Evolutionary conservation across 2,329 filamentous ascomycete species (phyloP).

Genomic region (Didymosphaeria variabile): DNA sequence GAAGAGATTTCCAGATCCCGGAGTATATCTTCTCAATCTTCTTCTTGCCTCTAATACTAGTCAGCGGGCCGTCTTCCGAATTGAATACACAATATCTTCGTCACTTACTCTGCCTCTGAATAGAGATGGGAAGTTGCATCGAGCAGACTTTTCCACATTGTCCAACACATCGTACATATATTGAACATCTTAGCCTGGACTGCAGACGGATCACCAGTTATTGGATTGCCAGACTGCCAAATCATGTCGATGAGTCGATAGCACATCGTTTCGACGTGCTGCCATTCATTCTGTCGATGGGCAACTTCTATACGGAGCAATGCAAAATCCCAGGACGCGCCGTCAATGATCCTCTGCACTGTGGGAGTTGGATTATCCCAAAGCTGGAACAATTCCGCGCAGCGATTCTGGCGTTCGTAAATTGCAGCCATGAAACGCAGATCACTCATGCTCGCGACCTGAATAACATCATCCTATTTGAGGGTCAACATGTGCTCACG

Average conservation of each 20-base stretch:
- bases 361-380: conserved; percentile 31
- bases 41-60: conserved; percentile 1
- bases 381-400: conserved; percentile 35
- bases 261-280: conserved; percentile 29
- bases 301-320: conserved; percentile 28
- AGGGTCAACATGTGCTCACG: conserved; percentile 19
- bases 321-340: conserved; percentile 34
- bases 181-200: conserved; percentile 19
- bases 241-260: conserved; percentile 24
- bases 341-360: conserved; percentile 30
- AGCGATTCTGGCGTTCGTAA: conserved; percentile 35
- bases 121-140: conserved; percentile 22
- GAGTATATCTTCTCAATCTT: conserved; percentile 2
- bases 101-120: conserved; percentile 24
- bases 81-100: background rate
- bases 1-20: background rate
- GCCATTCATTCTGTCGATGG: conserved; percentile 24
- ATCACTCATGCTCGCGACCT: conserved; percentile 42
- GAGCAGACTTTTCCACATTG: conserved; percentile 31
- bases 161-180: conserved; percentile 29
- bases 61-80: background rate
- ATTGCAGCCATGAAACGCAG: conserved; percentile 47
- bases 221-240: conserved; percentile 8
- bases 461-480: conserved; percentile 35
- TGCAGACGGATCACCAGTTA: background rate